Evolutionary conservation across 2,329 filamentous ascomycete genomes (phyloP).

Genomic region (Curvularia sp.): DNA sequence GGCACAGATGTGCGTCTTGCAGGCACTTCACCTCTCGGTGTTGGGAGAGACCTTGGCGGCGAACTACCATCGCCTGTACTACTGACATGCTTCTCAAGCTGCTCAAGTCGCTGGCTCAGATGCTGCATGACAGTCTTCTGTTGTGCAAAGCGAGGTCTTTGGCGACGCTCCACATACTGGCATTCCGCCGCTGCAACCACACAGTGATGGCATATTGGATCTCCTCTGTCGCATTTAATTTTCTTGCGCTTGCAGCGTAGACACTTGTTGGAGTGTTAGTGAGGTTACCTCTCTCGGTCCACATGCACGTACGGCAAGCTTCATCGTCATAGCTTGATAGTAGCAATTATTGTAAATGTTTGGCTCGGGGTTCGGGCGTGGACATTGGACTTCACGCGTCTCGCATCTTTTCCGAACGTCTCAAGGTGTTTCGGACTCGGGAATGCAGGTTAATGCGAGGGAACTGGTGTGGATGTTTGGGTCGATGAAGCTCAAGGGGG

Average conservation of each 20-base stretch:
- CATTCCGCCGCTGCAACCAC: slow-evolving; percentile 33
- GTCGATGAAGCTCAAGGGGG: not conserved
- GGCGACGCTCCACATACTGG: slow-evolving; percentile 38
- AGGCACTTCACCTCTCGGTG: slow-evolving; percentile 1
- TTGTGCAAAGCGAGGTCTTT: slow-evolving; percentile 34
- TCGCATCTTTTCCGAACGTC: not conserved
- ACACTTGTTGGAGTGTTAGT: slow-evolving; percentile 20
- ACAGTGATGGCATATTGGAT: slow-evolving; percentile 38
- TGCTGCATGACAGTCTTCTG: slow-evolving; percentile 30
- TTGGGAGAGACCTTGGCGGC: slow-evolving; percentile 4
- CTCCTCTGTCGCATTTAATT: slow-evolving; percentile 40
- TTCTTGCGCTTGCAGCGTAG: slow-evolving; percentile 34
- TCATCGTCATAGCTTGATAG: slow-evolving; percentile 14
- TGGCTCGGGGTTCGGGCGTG: not conserved
- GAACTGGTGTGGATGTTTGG: not conserved
- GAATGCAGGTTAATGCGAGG: not conserved
- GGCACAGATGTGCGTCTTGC: slow-evolving; percentile 13
- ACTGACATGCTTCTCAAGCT: slow-evolving; percentile 36
- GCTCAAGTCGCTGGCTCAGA: slow-evolving; percentile 33
- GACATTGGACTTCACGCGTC: not conserved
- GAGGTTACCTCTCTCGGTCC: not conserved
- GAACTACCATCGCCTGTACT: slow-evolving; percentile 7
- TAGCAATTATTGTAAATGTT: not conserved
- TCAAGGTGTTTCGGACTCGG: not conserved
- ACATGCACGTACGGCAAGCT: slow-evolving; percentile 23